Evolutionary conservation across 345 rosid species (phyloP), one percentile per base, ranked within the genome.

Genomic region (Arabidopsis arenosa): DNA sequence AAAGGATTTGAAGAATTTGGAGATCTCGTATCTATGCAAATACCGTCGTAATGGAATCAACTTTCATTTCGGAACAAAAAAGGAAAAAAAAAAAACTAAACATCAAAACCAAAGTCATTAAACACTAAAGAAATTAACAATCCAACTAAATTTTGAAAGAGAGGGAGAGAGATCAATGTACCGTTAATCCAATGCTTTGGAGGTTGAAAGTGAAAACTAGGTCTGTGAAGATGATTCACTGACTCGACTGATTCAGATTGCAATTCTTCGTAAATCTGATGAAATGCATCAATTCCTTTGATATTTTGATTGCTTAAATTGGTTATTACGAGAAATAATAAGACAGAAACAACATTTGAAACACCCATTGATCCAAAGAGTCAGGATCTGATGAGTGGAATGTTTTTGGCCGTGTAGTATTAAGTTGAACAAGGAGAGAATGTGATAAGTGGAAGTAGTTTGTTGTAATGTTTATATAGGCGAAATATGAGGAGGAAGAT

Each of bases 111-210:
- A 72, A 59, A 62, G 48, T 47, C 63, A 30, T 56, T 39, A 41
- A 30, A 48, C 44, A 23, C 35, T 4, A 49, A 14, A 1, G 4
- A 3, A 32, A 23, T 23, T 23, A 32, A 51, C 9, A 66, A 3
- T 35, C 0, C 7, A 10, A 44, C 21, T 33, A 13, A 63, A 43
- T 18, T 74, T 7, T 36, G n/a, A 35, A 26, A 57, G 23, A 33
- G 14, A 52, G 45, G 5, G 18, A 52, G 15, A 52, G 15, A 26
- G 56, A 73, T 60, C n/a, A 68, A 11, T 11, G 49, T 85, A 93
- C 98, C 98, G 47, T 92, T 93, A 75, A 90, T 90, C 98, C 98
- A 93, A 70, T 93, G 77, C 75, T 43, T 81, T 0, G 88, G 90
- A 70, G 98, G 98, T 67, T 91, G 98, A 69, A 93, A 93, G 57